phyloP scores from a whole-genome alignment of 192 early-diverging fungal genomes.

The Podila epicladia region DNA sequence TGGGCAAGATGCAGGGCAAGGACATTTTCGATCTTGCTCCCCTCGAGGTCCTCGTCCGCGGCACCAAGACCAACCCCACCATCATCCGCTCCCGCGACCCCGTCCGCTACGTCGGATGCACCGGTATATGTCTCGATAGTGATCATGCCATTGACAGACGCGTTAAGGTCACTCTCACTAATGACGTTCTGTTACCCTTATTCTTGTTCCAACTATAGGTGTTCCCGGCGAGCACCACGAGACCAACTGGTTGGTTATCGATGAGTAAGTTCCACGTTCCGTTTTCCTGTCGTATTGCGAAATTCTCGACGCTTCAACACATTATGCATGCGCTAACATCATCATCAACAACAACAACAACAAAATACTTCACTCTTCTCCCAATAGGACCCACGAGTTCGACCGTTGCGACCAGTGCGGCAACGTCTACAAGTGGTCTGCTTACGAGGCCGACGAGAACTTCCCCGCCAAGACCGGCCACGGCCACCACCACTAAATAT shows the following conservation, averaged over 20 bases:
- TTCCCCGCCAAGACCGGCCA: constrained; percentile 46
- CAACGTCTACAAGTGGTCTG: constrained; percentile 62
- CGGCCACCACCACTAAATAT: constrained; percentile 21
- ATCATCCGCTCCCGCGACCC: constrained; percentile 84
- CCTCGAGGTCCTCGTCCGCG: constrained; percentile 74
- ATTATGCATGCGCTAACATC: neutral
- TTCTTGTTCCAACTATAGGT: constrained; percentile 56
- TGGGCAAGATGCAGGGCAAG: constrained; percentile 86
- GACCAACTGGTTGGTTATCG: constrained; percentile 88
- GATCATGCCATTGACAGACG: no score
- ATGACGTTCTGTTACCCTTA: neutral
- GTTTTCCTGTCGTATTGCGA: neutral
- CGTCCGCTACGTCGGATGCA: constrained; percentile 91
- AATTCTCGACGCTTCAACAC: neutral
- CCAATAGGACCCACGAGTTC: constrained; percentile 64
- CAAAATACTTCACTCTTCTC: neutral
- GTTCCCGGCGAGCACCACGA: constrained; percentile 95
- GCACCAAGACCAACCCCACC: constrained; percentile 87
- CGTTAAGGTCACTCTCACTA: neutral
- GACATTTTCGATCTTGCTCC: constrained; percentile 91
- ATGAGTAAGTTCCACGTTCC: constrained; percentile 50
- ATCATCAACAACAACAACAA: no score
- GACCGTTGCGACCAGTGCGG: constrained; percentile 97
- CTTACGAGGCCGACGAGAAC: constrained; percentile 11
- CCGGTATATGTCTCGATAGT: constrained; percentile 68